These are phyloP conservation scores for Plasmodium blacklocki DNA, from an alignment of 169 alveolate species.

Conservation along the genomic window DNA sequence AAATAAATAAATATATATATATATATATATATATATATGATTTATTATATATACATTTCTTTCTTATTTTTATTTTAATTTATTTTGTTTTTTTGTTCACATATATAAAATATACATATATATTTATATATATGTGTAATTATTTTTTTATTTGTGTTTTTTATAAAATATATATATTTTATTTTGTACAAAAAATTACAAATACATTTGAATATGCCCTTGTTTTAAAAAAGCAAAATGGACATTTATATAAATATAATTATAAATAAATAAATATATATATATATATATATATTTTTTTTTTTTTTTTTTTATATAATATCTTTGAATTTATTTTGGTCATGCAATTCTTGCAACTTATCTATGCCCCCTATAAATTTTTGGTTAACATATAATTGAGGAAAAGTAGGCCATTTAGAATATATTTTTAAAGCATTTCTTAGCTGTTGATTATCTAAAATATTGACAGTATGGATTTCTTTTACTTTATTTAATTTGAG, in stretches of 20 bases:
- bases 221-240: too few species aligned
- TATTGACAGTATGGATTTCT: conserved; percentile 87
- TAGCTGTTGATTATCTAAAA: conserved; percentile 87
- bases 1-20: background rate
- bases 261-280: too few species aligned
- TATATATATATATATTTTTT: too few species aligned
- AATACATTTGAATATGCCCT: too few species aligned
- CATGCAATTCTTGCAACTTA: conserved; percentile 91
- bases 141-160: too few species aligned
- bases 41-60: too few species aligned
- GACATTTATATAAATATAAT: too few species aligned
- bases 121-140: background rate
- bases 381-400: conserved; percentile 91
- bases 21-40: background rate
- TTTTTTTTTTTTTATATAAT: too few species aligned
- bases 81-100: background rate
- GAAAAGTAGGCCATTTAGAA: conserved; percentile 95
- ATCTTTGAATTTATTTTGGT: conserved; percentile 87
- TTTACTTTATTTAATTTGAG: conserved; percentile 81
- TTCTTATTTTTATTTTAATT: too few species aligned
- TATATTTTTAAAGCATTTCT: conserved; percentile 92
- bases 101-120: conserved; percentile 3
- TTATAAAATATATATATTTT: too few species aligned
- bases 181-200: too few species aligned
- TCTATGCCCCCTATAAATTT: conserved; percentile 93